Base-by-base conservation (phyloP, 2,329 filamentous ascomycete species). In the Sclerotinia nivalis region DNA sequence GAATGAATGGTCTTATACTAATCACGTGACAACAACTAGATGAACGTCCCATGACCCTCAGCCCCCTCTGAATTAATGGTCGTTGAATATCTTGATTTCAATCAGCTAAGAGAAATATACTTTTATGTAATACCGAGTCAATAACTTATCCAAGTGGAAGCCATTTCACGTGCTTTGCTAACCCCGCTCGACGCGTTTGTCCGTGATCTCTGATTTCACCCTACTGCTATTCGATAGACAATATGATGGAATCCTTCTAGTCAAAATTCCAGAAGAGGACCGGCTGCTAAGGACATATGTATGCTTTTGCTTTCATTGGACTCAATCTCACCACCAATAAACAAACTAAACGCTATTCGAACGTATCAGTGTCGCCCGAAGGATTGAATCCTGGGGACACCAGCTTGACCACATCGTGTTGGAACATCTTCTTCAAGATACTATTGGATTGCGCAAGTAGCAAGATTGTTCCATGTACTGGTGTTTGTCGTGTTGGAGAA, bases 171-270 rank as follows among this genome's bases (percentile, higher is more conserved):
- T 50, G 45, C 18, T 62, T 22, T 20, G 22, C 37, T 50, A 2
- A 34, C 22, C 25, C 22, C 7, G 37, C 7, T 40, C 1, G 31
- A 9, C 12, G 7, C 2, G 20, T n/a, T 50, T 4, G 12, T 9
- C 59, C 40, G 12, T 22, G 20, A 49, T 18, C 2, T 31, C 10
- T 59, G 28, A 9, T 34, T 13, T 5, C 13, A 2, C 12, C 4
- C 4, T 47, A 22, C 12, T 37, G 2, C 2, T 3, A 18, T 18
- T 8, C 7, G 6, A 50, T 6, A 12, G 7, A 6, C 4, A 4
- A 2, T 22, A 20, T 50, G 2, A 4, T 1, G 22, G 20, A 15
- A 1, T 9, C 2, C 8, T 18, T 12, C 5, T 20, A 0, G 2
- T 18, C 20, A 0, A 34, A 20, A 10, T 13, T 2, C 4, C 1